Evolutionary conservation across 2,329 filamentous ascomycete genomes (phyloP).

Genomic region (Fusarium sp.): DNA sequence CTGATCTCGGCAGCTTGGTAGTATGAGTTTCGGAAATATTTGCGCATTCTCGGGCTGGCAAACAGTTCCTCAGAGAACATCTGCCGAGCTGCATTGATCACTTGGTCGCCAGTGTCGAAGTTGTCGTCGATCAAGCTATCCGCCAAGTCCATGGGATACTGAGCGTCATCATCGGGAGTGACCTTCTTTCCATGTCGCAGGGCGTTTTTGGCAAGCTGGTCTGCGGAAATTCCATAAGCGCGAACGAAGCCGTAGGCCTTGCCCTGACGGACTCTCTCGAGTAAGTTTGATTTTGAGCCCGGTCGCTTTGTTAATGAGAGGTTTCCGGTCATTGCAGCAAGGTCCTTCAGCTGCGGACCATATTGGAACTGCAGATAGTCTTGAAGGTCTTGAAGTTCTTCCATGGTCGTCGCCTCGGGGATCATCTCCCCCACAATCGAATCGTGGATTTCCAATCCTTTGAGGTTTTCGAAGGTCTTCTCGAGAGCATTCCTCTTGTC

Average conservation of each 20-base stretch:
- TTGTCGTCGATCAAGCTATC: conserved; percentile 80
- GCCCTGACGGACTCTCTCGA: conserved; percentile 85
- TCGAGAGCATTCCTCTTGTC: conserved; percentile 92
- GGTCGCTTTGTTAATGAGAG: conserved; percentile 81
- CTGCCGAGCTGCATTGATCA: conserved; percentile 82
- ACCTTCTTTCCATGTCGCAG: conserved; percentile 82
- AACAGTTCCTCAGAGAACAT: conserved; percentile 94
- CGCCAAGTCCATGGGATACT: conserved; percentile 86
- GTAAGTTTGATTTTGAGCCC: conserved; percentile 82
- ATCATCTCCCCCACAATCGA: conserved; percentile 85
- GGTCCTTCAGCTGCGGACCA: conserved; percentile 83
- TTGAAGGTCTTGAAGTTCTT: conserved; percentile 95
- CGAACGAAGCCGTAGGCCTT: conserved; percentile 86
- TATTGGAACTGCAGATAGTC: conserved; percentile 98
- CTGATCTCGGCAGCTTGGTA: conserved; percentile 88
- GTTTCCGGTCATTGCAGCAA: conserved; percentile 73
- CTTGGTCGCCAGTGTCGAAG: conserved; percentile 80
- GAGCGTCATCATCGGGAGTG: conserved; percentile 85
- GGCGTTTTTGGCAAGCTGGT: conserved; percentile 89
- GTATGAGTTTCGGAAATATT: conserved; percentile 84
- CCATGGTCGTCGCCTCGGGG: conserved; percentile 84
- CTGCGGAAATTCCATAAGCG: conserved; percentile 90
- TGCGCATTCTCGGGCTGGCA: conserved; percentile 88
- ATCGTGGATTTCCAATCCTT: conserved; percentile 75
- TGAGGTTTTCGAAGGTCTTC: conserved; percentile 81